These are phyloP conservation scores for Fragosphaeria purpurea DNA, from an alignment of 2,329 filamentous ascomycete species.

Conservation along the genomic window DNA sequence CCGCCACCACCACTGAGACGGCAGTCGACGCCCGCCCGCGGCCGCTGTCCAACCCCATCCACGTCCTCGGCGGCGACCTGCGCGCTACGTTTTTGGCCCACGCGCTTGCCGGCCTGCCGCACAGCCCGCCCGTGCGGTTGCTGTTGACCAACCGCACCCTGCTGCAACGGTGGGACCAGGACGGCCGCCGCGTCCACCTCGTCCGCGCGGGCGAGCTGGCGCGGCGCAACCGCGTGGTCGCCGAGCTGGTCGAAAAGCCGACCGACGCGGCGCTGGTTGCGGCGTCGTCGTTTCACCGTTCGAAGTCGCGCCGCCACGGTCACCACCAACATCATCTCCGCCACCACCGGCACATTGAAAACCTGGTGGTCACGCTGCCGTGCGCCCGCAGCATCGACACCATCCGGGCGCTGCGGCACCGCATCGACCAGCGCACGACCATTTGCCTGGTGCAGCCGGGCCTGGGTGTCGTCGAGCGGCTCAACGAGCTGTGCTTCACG, in stretches of 20 bases:
- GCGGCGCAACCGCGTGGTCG: conserved; percentile 11
- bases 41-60: conserved; percentile 15
- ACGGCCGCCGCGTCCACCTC: conserved; percentile 12
- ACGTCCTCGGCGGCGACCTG: conserved; percentile 20
- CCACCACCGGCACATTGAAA: conserved; percentile 12
- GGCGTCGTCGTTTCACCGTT: background rate
- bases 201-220: background rate
- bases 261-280: background rate
- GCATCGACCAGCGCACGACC: conserved; percentile 23
- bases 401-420: conserved; percentile 17
- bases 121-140: conserved; percentile 20
- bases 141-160: conserved; percentile 15
- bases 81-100: conserved; percentile 22
- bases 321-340: background rate
- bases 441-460: conserved; percentile 32
- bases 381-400: conserved; percentile 16
- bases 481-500: conserved; percentile 62
- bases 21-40: too few species aligned
- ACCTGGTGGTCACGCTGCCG: conserved; percentile 23
- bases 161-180: conserved; percentile 17
- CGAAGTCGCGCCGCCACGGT: background rate
- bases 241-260: conserved; percentile 13
- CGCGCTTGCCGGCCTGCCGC: conserved; percentile 17
- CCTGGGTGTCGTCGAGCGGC: conserved; percentile 70
- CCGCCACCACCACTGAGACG: too few species aligned